phyloP scores from a whole-genome alignment of 2,329 filamentous ascomycete genomes.

The Penicillium sp. region DNA sequence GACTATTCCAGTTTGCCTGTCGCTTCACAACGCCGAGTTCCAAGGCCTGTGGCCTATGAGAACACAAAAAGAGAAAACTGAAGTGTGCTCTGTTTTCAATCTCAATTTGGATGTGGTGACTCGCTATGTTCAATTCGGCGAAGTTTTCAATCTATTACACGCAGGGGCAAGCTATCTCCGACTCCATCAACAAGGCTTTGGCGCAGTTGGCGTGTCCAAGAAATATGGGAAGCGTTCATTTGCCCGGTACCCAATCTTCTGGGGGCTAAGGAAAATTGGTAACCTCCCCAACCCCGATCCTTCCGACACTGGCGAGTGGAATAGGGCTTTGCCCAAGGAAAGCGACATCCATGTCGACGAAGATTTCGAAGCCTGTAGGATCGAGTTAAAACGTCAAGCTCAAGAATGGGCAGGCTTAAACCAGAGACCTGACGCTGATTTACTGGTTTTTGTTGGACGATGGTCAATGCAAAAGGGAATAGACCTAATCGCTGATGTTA shows the following conservation, averaged over 20 bases:
- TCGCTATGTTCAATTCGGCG: slow-evolving; percentile 64
- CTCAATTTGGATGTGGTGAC: slow-evolving; percentile 55
- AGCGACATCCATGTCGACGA: slow-evolving; percentile 52
- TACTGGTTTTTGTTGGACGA: slow-evolving; percentile 65
- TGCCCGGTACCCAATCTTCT: slow-evolving; percentile 66
- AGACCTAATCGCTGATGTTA: slow-evolving; percentile 65
- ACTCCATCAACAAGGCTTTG: slow-evolving; percentile 64
- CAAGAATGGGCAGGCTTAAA: slow-evolving; percentile 65
- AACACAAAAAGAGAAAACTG: slow-evolving; percentile 57
- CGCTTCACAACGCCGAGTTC: slow-evolving; percentile 66
- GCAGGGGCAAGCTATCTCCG: slow-evolving; percentile 64
- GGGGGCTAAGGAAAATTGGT: slow-evolving; percentile 61
- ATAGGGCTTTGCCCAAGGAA: slow-evolving; percentile 51
- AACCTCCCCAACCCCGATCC: slow-evolving; percentile 64
- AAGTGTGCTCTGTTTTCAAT: slow-evolving; percentile 64
- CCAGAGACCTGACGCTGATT: slow-evolving; percentile 58
- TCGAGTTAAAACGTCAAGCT: slow-evolving; percentile 56
- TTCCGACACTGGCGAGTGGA: slow-evolving; percentile 60
- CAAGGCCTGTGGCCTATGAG: slow-evolving; percentile 67
- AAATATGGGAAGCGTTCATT: slow-evolving; percentile 66
- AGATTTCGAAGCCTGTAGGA: slow-evolving; percentile 53
- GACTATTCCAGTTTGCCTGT: slow-evolving; percentile 60
- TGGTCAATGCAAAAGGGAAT: slow-evolving; percentile 69
- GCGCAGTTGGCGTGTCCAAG: slow-evolving; percentile 64
- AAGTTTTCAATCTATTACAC: slow-evolving; percentile 66